Conservation (phyloP, 2,329 filamentous ascomycete species). For the Paraphaeosphaeria sporulosa region DNA sequence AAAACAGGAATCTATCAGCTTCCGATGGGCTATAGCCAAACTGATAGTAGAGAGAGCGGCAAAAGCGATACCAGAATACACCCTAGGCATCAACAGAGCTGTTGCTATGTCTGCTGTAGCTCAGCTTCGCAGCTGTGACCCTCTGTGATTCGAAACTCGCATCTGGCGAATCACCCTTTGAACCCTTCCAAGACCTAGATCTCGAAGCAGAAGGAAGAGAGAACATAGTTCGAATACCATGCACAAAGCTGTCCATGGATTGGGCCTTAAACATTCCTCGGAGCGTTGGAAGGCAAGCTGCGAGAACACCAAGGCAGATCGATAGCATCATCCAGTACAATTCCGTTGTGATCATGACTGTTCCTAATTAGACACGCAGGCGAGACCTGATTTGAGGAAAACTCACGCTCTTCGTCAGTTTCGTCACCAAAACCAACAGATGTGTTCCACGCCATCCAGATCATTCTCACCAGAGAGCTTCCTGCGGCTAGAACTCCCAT, state of each 20-base stretch:
- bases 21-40: not conserved
- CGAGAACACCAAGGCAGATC: conserved; percentile 17
- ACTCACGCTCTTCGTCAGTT: conserved; percentile 19
- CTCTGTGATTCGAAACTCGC: not conserved
- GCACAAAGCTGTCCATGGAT: conserved; percentile 1
- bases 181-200: not conserved
- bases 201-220: not conserved
- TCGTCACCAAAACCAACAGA: conserved; percentile 11
- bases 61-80: not conserved
- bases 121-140: not conserved
- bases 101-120: not conserved
- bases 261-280: conserved; percentile 16
- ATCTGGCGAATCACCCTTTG: not conserved
- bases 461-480: conserved; percentile 17
- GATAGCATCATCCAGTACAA: conserved; percentile 18
- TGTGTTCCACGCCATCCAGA: conserved; percentile 17
- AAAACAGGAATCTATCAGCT: not conserved
- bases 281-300: conserved; percentile 20
- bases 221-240: not conserved
- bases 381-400: not conserved
- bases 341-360: conserved; percentile 19
- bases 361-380: not conserved
- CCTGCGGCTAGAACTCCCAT: conserved; percentile 16
- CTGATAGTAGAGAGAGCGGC: not conserved
- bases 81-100: not conserved